Evolutionary conservation across 768 basidiomycete species (phyloP), one percentile per base, ranked within the genome.

Genomic region (Tremella mesenterica): DNA sequence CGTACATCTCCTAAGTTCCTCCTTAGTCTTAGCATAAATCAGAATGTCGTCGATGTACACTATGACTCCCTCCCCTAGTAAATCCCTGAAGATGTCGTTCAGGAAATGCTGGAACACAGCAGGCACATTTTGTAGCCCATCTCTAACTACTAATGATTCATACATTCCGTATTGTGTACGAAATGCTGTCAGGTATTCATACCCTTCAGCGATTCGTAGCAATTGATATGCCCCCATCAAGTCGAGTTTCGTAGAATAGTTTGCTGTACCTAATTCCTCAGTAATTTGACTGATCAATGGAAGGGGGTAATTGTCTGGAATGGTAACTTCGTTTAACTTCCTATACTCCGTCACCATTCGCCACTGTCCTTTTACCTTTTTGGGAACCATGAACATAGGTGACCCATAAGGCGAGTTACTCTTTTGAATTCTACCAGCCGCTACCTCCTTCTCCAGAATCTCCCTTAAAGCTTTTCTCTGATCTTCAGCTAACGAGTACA

Each of bases 131-230:
- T 38, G 29, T n/a, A 69, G 48, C 9, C 67, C 65, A 50, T 64
- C 61, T 13, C 60, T 55, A 44, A 67, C 54, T 1, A 66, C 63
- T 21, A 23, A 26, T 21, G 34, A 65, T 28, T 31, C 49, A 36
- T 53, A 64, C 44, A 52, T 58, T 0, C 66, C 61, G n/a, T 29
- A 54, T 20, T 61, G 62, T 1, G 66, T 74, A 2, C 43, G 36
- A 38, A 76, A 76, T 0, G 72, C 73, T 0, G 67, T 75, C 21
- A 75, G 74, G 68, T 64, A 70, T 44, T 70, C 59, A 39, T 73
- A 53, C 0, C 60, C 72, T 25, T 56, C 44, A 2, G 25, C 51
- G 21, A 72, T 65, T 6, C 60, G 28, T 6, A 70, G 46, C 7
- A 60, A 58, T 53, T 66, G 58, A 49, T 58, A 69, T 2, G 62